phyloP scores from a whole-genome alignment of 2,329 filamentous ascomycete species.

The Lachnellula occidentalis region DNA sequence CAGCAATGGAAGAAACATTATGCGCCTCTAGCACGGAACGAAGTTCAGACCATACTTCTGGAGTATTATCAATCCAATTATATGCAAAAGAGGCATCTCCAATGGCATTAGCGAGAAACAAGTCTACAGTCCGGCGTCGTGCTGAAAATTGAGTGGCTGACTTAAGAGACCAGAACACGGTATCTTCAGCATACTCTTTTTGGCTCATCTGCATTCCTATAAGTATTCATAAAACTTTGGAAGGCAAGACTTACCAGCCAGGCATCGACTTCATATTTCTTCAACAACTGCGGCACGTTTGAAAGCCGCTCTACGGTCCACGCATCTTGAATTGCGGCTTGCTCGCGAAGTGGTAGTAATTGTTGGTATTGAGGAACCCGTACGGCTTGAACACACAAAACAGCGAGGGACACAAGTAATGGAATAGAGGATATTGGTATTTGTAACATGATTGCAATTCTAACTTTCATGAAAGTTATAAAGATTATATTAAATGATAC shows the following conservation, averaged over 20 bases:
- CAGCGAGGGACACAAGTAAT: neutral
- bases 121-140: constrained; percentile 43
- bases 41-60: constrained; percentile 38
- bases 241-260: constrained; percentile 37
- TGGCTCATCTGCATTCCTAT: constrained; percentile 39
- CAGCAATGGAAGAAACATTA: constrained; percentile 35
- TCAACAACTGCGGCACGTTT: constrained; percentile 38
- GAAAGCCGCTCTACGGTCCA: constrained; percentile 41
- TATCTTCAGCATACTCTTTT: constrained; percentile 47
- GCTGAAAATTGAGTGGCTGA: constrained; percentile 42
- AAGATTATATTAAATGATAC: too few species aligned
- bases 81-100: constrained; percentile 31
- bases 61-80: constrained; percentile 44
- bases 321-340: constrained; percentile 38
- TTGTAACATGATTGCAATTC: too few species aligned
- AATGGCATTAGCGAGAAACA: constrained; percentile 40
- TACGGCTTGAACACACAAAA: neutral
- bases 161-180: constrained; percentile 47
- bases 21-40: constrained; percentile 33
- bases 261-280: constrained; percentile 42
- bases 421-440: too few species aligned
- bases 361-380: constrained; percentile 30
- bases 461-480: too few species aligned
- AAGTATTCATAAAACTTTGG: neutral
- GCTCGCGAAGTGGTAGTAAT: constrained; percentile 40